Conservation (phyloP, 78 protist species). For the Protostelium mycophagum region DNA sequence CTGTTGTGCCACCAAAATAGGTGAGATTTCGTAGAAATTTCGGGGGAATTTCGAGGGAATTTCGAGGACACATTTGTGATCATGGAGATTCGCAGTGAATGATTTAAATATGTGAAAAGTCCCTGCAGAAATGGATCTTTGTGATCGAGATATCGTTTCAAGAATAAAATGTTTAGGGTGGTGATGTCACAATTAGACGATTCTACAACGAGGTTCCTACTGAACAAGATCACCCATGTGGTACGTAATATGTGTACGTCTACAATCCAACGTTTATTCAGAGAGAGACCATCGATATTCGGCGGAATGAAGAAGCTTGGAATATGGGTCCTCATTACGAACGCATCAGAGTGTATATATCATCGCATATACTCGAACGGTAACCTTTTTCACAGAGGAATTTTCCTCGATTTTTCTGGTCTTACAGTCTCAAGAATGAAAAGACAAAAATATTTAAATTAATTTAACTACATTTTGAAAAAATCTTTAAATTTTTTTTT, state of each 20-base stretch:
- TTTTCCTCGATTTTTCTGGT: neutral
- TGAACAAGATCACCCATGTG: neutral
- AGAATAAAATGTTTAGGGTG: too few relatives aligned
- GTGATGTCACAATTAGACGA: neutral
- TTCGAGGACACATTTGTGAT: neutral
- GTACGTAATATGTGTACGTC: neutral
- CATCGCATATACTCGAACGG: neutral
- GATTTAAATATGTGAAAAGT: too few relatives aligned
- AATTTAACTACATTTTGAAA: too few relatives aligned
- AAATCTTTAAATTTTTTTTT: too few relatives aligned
- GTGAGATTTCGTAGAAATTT: too few relatives aligned
- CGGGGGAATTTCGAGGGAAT: too few relatives aligned
- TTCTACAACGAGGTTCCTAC: neutral
- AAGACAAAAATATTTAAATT: neutral
- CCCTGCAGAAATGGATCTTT: too few relatives aligned
- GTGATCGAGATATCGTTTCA: too few relatives aligned
- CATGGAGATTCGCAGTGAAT: neutral
- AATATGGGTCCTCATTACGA: neutral
- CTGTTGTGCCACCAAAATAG: neutral
- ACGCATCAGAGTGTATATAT: neutral
- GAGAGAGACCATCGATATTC: neutral
- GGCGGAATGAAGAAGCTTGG: neutral
- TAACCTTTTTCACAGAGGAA: too few relatives aligned
- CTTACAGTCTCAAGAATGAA: neutral
- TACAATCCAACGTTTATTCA: neutral